Conservation (phyloP, 179 eudicot species). For the Heliamphora pulchella region DNA sequence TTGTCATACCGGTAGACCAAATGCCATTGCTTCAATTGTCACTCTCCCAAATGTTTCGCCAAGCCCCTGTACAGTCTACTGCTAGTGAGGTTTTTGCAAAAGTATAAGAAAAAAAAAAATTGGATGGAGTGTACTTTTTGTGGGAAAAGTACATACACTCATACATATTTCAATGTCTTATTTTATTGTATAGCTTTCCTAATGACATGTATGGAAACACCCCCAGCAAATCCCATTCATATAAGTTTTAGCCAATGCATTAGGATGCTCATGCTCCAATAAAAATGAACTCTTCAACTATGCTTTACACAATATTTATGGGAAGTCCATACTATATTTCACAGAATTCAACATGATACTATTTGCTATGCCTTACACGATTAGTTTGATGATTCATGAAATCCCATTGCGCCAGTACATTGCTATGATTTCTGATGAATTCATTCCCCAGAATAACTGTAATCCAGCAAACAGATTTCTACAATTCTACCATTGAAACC, state of each 20-base stretch:
- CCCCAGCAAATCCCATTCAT: slow-evolving; percentile 1
- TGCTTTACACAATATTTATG: neutral
- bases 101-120: neutral
- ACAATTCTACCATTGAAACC: neutral
- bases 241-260: neutral
- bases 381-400: neutral
- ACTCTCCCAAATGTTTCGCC: slow-evolving; percentile 99
- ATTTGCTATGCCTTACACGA: neutral
- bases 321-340: neutral
- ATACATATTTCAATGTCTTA: neutral
- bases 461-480: neutral
- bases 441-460: neutral
- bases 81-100: slow-evolving; percentile 1
- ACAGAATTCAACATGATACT: neutral
- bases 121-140: neutral
- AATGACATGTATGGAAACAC: neutral
- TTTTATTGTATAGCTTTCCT: neutral
- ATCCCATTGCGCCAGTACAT: neutral
- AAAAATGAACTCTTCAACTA: neutral
- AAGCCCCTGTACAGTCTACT: slow-evolving; percentile 52
- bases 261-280: neutral
- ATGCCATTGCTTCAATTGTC: slow-evolving; percentile 98
- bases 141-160: neutral
- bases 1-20: slow-evolving; percentile 81
- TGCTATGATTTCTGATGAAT: neutral